A percentile compares a stretch with the other conserved stretches of the same genome.
phyloP scores from a whole-genome alignment of 352 stramenopile species.

The Blastocystis sp. region DNA sequence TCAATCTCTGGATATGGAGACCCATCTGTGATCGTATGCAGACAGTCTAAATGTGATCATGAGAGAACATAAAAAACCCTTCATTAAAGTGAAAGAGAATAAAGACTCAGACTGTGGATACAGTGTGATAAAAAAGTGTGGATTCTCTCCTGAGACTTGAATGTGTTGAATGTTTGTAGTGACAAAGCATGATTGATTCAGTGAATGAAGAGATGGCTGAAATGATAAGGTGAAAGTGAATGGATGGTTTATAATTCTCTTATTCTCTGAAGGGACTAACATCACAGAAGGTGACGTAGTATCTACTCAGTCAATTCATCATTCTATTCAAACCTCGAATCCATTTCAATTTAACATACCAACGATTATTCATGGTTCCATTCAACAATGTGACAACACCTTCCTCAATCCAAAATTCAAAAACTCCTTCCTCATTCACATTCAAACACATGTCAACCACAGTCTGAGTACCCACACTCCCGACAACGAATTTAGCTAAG shows the following conservation, averaged over 20 bases:
- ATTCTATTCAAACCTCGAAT: background rate
- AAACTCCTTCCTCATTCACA: background rate
- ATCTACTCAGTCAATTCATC: background rate
- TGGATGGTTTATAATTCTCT: background rate
- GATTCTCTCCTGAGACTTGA: constrained; percentile 3
- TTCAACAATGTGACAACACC: background rate
- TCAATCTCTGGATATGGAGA: background rate
- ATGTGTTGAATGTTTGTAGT: background rate
- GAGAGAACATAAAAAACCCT: background rate
- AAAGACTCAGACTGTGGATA: background rate
- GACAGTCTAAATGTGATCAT: background rate
- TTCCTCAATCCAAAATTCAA: background rate
- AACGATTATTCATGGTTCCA: background rate
- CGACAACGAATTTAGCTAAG: background rate
- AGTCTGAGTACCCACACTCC: background rate
- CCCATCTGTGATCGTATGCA: background rate
- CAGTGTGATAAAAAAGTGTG: background rate
- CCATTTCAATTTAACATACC: background rate
- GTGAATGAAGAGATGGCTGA: background rate
- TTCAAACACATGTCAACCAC: background rate
- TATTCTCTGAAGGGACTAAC: background rate
- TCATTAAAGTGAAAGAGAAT: background rate
- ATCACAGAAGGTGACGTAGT: background rate
- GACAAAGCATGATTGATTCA: constrained; percentile 33
- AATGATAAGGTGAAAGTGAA: background rate